Evolutionary conservation across 345 rosid species (phyloP), one percentile per base, ranked within the genome.

Genomic region (Passiflora organensis): DNA sequence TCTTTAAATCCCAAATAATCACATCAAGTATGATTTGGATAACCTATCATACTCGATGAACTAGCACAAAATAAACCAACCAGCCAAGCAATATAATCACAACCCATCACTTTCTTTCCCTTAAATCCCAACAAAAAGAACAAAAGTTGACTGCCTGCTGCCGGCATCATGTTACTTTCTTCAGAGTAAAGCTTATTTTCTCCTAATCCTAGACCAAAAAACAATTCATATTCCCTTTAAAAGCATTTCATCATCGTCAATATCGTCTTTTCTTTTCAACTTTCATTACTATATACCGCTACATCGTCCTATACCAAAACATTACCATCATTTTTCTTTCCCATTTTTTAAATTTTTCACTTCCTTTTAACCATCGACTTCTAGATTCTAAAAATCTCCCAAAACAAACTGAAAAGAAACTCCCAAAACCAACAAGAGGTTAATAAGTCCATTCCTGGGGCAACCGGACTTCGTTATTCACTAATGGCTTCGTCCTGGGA

Each of bases 381-480:
- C 0, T 6, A 38, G 38, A 57, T 61, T 9, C 80, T 56, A 69
- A 52, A 64, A 42, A 37, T n/a, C 10, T 15, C 14, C 13, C 46
- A 19, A 39, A 17, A 17, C 37, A 51, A 5, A 25, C 22, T 46
- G 15, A 16, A 4, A 10, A 22, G 8, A 14, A n/a, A 8, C 0
- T 12, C 20, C n/a, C 22, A 22, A 37, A 32, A 22, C 25, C 19
- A 32, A 32, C 6, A 32, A 12, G 16, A 32, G 42, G 20, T 79
- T 76, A 85, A 23, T 78, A 85, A 37, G 89, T 82, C 94, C 89
- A 85, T 48, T 85, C 94, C 46, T 71, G 83, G 1, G 94, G 94
- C 13, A 85, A 67, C 67, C 80, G 59, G 55, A 68, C 61, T 49
- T 80, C 86, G 0, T 15, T 58, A 46, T 48, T 67, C 19, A 59